These are phyloP conservation scores for Epichloe sp. DNA, from an alignment of 2,329 filamentous ascomycete genomes.

Conservation along the genomic window DNA sequence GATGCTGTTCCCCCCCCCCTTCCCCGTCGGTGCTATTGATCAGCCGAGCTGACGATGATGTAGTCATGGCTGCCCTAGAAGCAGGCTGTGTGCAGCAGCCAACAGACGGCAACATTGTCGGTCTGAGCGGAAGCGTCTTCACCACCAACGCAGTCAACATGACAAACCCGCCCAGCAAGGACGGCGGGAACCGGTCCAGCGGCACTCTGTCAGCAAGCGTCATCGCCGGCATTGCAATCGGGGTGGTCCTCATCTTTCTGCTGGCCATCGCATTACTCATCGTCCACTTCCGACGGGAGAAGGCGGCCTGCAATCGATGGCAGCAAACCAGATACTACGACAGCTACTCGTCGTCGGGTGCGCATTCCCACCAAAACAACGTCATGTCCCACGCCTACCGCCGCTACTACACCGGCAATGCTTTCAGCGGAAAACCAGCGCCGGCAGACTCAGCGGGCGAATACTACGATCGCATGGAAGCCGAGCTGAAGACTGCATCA, in stretches of 20 bases:
- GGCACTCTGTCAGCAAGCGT: constrained; percentile 30
- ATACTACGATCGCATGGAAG: constrained; percentile 27
- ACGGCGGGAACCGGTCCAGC: constrained; percentile 14
- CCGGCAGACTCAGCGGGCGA: constrained; percentile 20
- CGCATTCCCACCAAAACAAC: constrained; percentile 14
- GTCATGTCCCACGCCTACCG: constrained; percentile 14
- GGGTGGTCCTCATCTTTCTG: constrained; percentile 28
- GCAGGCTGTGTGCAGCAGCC: constrained; percentile 36
- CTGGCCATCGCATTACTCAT: constrained; percentile 30
- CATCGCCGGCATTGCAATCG: constrained; percentile 42
- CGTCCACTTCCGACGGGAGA: constrained; percentile 34
- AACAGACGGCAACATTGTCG: constrained; percentile 21
- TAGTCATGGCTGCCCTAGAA: constrained; percentile 34
- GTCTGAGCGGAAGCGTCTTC: constrained; percentile 32
- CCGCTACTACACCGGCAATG: constrained; percentile 11
- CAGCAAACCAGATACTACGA: constrained; percentile 6
- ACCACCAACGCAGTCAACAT: constrained; percentile 24
- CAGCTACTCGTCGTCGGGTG: constrained; percentile 9
- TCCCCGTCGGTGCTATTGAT: too few species aligned
- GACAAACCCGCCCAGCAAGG: constrained; percentile 16
- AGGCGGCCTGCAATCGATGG: constrained; percentile 16
- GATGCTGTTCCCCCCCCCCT: too few species aligned
- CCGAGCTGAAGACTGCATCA: constrained; percentile 8
- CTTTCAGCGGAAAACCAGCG: constrained; percentile 12
- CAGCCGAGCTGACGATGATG: neutral